phyloP scores from a whole-genome alignment of 2,329 filamentous ascomycete species.

The Ceratocystis papillata region DNA sequence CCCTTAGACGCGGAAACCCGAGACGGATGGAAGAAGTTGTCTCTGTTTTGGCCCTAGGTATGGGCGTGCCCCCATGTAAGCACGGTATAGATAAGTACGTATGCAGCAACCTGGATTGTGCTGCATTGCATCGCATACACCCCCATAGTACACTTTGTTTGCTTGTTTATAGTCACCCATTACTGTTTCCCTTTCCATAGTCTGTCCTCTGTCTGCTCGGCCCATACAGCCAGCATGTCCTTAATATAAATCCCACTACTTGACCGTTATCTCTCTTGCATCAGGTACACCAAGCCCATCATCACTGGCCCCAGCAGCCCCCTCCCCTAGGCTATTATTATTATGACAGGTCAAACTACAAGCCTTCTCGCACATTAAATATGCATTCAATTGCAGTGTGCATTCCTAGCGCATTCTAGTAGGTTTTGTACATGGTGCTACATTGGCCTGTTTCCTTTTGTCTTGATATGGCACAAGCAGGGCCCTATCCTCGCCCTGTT shows the following conservation, averaged over 20 bases:
- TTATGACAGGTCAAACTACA: background rate
- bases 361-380: background rate
- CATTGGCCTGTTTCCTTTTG: background rate
- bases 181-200: too few relatives aligned
- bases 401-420: constrained; percentile 2
- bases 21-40: background rate
- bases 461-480: background rate
- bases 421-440: background rate
- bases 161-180: too few relatives aligned
- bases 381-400: background rate
- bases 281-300: background rate
- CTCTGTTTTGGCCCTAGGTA: background rate
- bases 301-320: background rate
- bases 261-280: background rate
- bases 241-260: background rate
- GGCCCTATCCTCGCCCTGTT: background rate
- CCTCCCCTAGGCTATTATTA: background rate
- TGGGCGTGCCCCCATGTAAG: too few relatives aligned
- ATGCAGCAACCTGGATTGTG: too few relatives aligned
- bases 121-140: too few relatives aligned
- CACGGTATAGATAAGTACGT: too few relatives aligned
- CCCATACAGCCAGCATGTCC: background rate
- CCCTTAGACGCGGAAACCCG: constrained; percentile 3
- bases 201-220: too few relatives aligned
- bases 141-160: too few relatives aligned